phyloP scores from a whole-genome alignment of 176 grass and related monocot species.

The Eleusine coracana region DNA sequence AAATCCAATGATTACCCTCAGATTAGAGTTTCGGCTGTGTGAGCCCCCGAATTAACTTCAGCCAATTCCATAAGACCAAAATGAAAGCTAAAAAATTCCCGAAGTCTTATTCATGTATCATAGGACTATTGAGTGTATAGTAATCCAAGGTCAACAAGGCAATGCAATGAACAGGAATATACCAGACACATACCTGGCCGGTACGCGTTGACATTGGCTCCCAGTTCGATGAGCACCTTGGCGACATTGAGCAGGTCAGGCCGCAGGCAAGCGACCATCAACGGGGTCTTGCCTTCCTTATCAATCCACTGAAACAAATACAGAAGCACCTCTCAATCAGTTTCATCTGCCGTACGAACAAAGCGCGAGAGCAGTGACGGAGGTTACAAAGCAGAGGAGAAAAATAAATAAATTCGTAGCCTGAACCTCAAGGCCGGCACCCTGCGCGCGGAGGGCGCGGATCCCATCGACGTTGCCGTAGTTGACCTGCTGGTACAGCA shows the following conservation, averaged over 20 bases:
- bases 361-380: background rate
- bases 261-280: constrained; percentile 82
- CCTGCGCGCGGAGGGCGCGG: constrained; percentile 40
- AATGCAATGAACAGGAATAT: background rate
- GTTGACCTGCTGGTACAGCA: constrained; percentile 90
- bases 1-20: background rate
- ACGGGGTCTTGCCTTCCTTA: constrained; percentile 89
- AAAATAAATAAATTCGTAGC: background rate
- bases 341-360: background rate
- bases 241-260: constrained; percentile 75
- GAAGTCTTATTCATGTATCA: background rate
- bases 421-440: constrained; percentile 28
- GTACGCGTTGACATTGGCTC: constrained; percentile 87
- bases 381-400: background rate
- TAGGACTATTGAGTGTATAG: background rate
- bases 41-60: background rate
- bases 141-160: background rate
- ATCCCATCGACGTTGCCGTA: constrained; percentile 88
- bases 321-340: background rate
- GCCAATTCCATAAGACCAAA: background rate
- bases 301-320: constrained; percentile 77
- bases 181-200: constrained; percentile 52
- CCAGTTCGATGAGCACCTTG: constrained; percentile 66
- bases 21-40: background rate
- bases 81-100: background rate